Evolutionary conservation across 441 rosid genomes (phyloP).

Genomic region (Euphorbia celastroides): DNA sequence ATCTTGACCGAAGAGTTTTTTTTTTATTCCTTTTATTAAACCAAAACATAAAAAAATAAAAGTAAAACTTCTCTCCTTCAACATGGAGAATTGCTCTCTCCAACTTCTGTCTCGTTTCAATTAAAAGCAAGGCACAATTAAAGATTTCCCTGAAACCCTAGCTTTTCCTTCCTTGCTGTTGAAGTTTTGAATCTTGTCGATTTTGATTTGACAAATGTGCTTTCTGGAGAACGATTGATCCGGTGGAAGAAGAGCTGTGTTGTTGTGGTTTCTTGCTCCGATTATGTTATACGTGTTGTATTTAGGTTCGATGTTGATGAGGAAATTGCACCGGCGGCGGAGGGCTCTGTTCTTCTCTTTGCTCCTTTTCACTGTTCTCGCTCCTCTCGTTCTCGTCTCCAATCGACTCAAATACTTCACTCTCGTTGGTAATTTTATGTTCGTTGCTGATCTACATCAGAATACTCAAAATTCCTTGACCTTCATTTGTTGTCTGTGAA

Average conservation of each 20-base stretch:
- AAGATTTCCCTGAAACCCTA: conserved; percentile 36
- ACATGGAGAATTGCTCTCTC: conserved; percentile 29
- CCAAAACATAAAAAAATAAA: neutral
- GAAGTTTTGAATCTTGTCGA: conserved; percentile 31
- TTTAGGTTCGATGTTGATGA: conserved; percentile 40
- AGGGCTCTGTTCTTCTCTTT: conserved; percentile 74
- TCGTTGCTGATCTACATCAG: neutral
- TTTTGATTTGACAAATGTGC: conserved; percentile 27
- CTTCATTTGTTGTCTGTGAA: neutral
- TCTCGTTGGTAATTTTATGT: conserved; percentile 37
- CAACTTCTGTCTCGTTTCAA: conserved; percentile 8
- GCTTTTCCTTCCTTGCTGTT: conserved; percentile 24
- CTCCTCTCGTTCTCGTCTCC: conserved; percentile 69
- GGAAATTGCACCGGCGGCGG: conserved; percentile 62
- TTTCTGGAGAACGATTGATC: conserved; percentile 34
- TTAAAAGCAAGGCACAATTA: conserved; percentile 5
- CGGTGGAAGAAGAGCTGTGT: conserved; percentile 9
- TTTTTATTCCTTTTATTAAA: neutral
- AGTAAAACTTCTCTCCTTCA: neutral
- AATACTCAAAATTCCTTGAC: neutral
- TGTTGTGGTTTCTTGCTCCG: neutral
- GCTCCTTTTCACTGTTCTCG: conserved; percentile 59
- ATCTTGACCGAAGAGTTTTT: neutral
- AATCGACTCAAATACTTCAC: conserved; percentile 40
- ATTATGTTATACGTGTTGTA: too few species aligned